phyloP scores from a whole-genome alignment of 345 rosid genomes.

The Anacardium occidentale region DNA sequence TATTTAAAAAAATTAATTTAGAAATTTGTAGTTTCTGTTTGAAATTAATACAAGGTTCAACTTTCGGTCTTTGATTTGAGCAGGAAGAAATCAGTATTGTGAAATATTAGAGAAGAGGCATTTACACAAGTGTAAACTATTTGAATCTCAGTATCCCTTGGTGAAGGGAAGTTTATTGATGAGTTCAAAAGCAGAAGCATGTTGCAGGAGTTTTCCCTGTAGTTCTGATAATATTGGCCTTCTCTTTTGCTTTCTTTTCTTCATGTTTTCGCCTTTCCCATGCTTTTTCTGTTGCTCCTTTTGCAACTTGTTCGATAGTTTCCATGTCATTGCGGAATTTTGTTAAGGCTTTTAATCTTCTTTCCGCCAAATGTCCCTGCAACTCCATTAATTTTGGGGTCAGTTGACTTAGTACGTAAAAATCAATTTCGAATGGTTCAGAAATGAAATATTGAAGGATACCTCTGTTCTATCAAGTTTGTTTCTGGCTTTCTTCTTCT shows the following conservation, averaged over 20 bases:
- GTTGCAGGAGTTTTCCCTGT: slow-evolving; percentile 48
- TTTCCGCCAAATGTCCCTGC: slow-evolving; percentile 46
- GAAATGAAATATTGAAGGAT: slow-evolving; percentile 24
- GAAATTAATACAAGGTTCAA: neutral
- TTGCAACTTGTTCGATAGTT: slow-evolving; percentile 41
- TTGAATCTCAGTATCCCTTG: neutral
- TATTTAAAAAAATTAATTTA: too few relatives aligned
- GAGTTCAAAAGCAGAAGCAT: slow-evolving; percentile 55
- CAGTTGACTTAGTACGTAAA: neutral
- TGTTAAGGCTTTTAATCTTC: slow-evolving; percentile 41
- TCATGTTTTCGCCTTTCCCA: slow-evolving; percentile 46
- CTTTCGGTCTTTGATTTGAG: neutral
- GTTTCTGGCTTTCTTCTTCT: slow-evolving; percentile 50
- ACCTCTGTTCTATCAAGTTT: slow-evolving; percentile 63
- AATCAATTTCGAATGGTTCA: slow-evolving; percentile 1
- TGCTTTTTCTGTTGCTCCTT: slow-evolving; percentile 56
- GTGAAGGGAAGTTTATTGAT: slow-evolving; percentile 7
- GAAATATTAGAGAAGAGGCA: neutral
- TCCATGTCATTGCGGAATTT: slow-evolving; percentile 42
- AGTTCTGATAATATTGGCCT: slow-evolving; percentile 58
- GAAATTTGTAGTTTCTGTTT: too few relatives aligned
- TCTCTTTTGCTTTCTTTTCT: slow-evolving; percentile 56
- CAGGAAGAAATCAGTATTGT: neutral
- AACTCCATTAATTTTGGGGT: slow-evolving; percentile 22
- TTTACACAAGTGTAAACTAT: neutral